A percentile compares a stretch with the other conserved stretches of the same genome.
These are phyloP conservation scores for Paralagenidium karlingii DNA, from an alignment of 352 stramenopile species.

Conservation along the genomic window DNA sequence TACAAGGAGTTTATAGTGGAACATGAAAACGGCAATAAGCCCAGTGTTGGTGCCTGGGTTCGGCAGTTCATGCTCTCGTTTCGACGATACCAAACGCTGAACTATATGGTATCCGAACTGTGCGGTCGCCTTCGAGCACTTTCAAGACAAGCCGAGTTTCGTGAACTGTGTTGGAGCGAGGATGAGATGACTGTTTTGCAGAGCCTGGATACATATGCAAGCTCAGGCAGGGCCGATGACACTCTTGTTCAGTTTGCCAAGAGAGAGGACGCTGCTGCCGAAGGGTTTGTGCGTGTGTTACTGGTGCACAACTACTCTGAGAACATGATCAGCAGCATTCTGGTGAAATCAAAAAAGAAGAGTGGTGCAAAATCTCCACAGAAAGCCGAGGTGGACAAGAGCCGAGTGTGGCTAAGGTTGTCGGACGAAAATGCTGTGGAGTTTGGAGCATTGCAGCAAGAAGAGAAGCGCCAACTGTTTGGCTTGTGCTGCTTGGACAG, in stretches of 20 bases:
- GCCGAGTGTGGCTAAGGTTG: constrained; percentile 47
- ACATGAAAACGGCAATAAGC: constrained; percentile 23
- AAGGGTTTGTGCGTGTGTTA: constrained; percentile 41
- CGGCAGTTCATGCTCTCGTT: constrained; percentile 20
- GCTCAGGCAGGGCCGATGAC: constrained; percentile 34
- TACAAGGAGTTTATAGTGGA: constrained; percentile 43
- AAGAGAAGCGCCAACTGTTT: constrained; percentile 31
- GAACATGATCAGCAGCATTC: constrained; percentile 34
- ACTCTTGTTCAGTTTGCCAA: constrained; percentile 27
- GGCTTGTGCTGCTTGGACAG: too few species aligned
- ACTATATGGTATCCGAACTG: constrained; percentile 67
- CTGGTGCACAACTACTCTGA: constrained; percentile 72
- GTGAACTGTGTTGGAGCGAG: constrained; percentile 4
- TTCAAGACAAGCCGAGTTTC: constrained; percentile 23
- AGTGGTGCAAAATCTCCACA: too few species aligned
- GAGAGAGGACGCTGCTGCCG: constrained; percentile 13
- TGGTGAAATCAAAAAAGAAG: constrained; percentile 11
- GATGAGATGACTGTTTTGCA: constrained; percentile 23
- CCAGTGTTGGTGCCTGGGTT: constrained; percentile 14
- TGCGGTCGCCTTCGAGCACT: constrained; percentile 47
- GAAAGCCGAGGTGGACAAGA: constrained; percentile 6
- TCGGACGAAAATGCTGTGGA: constrained; percentile 17
- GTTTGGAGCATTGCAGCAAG: constrained; percentile 29
- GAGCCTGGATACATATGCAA: constrained; percentile 46
- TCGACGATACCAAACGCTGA: constrained; percentile 61